Base-by-base conservation (phyloP, 2,329 filamentous ascomycete genomes). In the Claviceps lovelessii region DNA sequence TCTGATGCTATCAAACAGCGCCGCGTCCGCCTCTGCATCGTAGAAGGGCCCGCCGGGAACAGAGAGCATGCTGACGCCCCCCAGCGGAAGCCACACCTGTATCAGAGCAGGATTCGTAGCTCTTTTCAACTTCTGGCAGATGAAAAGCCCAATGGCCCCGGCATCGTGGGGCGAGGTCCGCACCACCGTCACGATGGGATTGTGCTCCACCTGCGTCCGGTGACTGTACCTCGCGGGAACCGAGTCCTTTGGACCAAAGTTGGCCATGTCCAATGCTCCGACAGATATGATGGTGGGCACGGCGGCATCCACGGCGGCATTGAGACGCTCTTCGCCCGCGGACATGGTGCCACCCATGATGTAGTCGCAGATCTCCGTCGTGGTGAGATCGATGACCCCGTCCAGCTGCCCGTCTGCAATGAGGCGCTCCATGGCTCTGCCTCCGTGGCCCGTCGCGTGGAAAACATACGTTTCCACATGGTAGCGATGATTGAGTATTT, bases 301-400 rank as follows among this genome's bases (percentile, higher is more conserved):
- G 0, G 80, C 79, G 1, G 70, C 73, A 56, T 72, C 68, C 0
- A 77, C 72, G 0, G 80, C 81, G 0, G 80, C 79, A 28, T 76
- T 73, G 1, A 88, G 70, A 28, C 85, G 72, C 6, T 69, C 61
- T 1, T 73, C 68, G 0, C 80, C 82, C 0, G 83, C 83, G 35
- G 74, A 76, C 69, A 88, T 76, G 3, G 80, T 73, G 0, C 84
- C 84, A 0, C 81, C 84, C 17, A 78, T 76, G 0, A 86, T 58
- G 49, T 80, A 69, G 61, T 88, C 84, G 47, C 78, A 79, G 19
- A 86, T 74, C 61, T 88, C 85, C 0, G 83, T 85, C 0, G 84
- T 87, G 0, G 85, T 88, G n/a, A 88, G 67, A 61, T 88, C 85
- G 4, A 87, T 68, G 0, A 87, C 75, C 0, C 79, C 84, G 61